A percentile compares a stretch with the other conserved stretches of the same genome.
phyloP scores from a whole-genome alignment of 371 early-diverging fungal species.

The Mortierella sp. region DNA sequence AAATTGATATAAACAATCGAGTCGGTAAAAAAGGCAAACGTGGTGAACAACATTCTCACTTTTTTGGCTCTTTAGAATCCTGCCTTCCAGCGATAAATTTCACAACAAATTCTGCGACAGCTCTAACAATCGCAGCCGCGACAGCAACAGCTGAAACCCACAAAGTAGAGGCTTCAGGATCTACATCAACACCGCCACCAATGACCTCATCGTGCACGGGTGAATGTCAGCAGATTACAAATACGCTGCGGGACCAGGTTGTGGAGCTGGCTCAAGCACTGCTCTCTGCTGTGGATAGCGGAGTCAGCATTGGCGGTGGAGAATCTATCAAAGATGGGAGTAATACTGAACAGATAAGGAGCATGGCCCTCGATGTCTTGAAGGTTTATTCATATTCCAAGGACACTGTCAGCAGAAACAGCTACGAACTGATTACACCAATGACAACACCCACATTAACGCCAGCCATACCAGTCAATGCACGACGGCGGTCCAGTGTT shows the following conservation, averaged over 20 bases:
- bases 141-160: neutral
- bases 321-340: neutral
- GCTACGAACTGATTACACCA: conserved; percentile 11
- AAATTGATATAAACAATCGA: neutral
- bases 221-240: conserved; percentile 9
- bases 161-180: neutral
- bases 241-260: conserved; percentile 11
- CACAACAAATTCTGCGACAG: neutral
- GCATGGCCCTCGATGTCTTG: conserved; percentile 9
- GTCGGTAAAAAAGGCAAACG: neutral
- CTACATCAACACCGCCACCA: neutral
- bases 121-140: neutral
- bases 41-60: neutral
- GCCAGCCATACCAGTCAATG: conserved; percentile 8
- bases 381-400: neutral
- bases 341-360: conserved; percentile 10
- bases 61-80: neutral
- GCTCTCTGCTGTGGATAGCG: conserved; percentile 8
- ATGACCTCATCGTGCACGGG: neutral
- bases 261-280: conserved; percentile 16
- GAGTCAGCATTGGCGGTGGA: neutral
- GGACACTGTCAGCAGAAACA: neutral
- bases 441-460: conserved; percentile 22
- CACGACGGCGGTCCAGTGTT: neutral
- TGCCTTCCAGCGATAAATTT: no score